Evolutionary conservation across 1,284 basidiomycete species (phyloP), one percentile per base, ranked within the genome.

Genomic region (Xanthoconium separans): DNA sequence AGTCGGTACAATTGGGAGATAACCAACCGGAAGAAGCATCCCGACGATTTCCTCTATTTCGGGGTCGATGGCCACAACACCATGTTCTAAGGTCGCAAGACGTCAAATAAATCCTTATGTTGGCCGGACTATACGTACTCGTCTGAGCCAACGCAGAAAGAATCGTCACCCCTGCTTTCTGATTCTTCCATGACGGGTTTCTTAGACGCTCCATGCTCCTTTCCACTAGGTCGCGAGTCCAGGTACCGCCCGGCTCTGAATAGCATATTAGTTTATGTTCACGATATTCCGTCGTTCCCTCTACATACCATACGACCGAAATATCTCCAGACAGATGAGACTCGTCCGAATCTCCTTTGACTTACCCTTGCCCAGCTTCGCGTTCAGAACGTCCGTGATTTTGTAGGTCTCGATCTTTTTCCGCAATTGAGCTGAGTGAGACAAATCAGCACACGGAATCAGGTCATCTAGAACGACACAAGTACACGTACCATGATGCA

Each of bases 261-360:
- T 6, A n/a, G 3, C 10, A 9, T 4, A 18, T 54, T 20, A 53
- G 50, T 22, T 24, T 10, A 34, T 1, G 3, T 18, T 18, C 6
- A 20, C 12, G 15, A 6, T 3, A 18, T 22, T 7, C 15, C 1
- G 24, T 30, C 24, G 24, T 44, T 43, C 13, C 11, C 0, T 15
- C 40, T 2, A 33, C 60, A 7, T 43, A 68, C 64, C 54, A 44
- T 53, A 56, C 6, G 58, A 46, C 4, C 44, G 55, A 36, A 65
- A 54, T 40, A 69, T 69, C 3, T 64, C 49, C 47, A 65, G 51
- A n/a, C 54, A 61, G 30, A 69, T 53, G 11, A 67, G n/a, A 46
- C 63, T 56, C 1, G 61, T 67, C 47, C 66, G 53, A 16, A 51
- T 49, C 27, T 69, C 61, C 5, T 58, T 57, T 10, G 47, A 8